Conservation (phyloP, 208 protist genomes). For the Leishmania major region DNA sequence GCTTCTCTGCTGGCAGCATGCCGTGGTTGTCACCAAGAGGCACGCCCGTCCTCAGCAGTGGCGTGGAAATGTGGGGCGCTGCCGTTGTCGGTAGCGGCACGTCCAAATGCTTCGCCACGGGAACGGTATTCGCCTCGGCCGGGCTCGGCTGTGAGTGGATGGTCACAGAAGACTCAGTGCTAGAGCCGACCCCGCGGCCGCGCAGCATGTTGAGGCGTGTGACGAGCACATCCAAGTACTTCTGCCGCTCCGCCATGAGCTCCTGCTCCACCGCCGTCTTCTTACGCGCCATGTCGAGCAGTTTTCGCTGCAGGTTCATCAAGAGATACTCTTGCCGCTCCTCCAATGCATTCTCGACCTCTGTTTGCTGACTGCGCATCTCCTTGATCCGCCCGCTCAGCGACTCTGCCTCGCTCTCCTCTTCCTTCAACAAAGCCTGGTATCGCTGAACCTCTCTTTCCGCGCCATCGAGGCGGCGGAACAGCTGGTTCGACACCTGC, state of each 20-base stretch:
- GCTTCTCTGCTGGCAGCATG: neutral
- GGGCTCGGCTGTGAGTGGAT: neutral
- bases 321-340: slow-evolving; percentile 75
- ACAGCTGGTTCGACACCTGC: slow-evolving; percentile 71
- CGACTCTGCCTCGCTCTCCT: slow-evolving; percentile 42
- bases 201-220: slow-evolving; percentile 40
- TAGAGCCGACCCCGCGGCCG: slow-evolving; percentile 5
- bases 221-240: slow-evolving; percentile 62
- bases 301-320: slow-evolving; percentile 68
- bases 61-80: neutral
- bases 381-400: slow-evolving; percentile 53
- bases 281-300: slow-evolving; percentile 59
- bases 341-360: slow-evolving; percentile 67
- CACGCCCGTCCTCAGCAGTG: neutral
- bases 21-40: neutral
- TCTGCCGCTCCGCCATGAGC: slow-evolving; percentile 70
- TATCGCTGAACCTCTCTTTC: slow-evolving; percentile 59
- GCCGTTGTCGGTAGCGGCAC: neutral
- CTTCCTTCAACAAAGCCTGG: slow-evolving; percentile 52
- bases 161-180: slow-evolving; percentile 11
- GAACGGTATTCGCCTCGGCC: neutral
- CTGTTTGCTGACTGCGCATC: slow-evolving; percentile 52
- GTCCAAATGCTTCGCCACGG: slow-evolving; percentile 2
- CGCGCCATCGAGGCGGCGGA: slow-evolving; percentile 67
- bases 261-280: slow-evolving; percentile 73